Base-by-base conservation (phyloP, 164 flowering plant species). In the Stephania yunnanensis region DNA sequence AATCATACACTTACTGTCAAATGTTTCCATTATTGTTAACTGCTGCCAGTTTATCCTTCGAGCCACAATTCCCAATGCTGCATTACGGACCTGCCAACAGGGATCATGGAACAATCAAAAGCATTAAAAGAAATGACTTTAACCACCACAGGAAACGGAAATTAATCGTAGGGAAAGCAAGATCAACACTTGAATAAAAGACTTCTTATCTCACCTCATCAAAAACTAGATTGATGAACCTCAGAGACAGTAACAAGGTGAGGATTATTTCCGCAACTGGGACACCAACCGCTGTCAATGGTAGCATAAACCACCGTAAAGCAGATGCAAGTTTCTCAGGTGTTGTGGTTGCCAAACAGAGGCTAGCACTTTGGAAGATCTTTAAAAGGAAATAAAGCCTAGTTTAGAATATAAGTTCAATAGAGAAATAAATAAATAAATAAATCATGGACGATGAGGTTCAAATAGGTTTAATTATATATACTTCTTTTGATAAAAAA, bases 361-460 rank as follows among this genome's bases (percentile, higher is more conserved):
- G 94, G 79, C 94, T 93, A 11, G 98, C 91, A 87, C 98, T 94
- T 92, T 93, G 99, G 74, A 95, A 92, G 73, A 95, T 84, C 99
- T 95, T 81, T 52, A 70, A 87, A 61, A 15, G 72, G 72, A 81
- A 77, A 82, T 31, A 74, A 65, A 71, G 72, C 5, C 46, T 77
- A 78, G 22, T 75, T 81, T 73, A 78, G 68, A 76, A 78, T 58
- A 22, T 42, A 73, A 71, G 65, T 46, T 78, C 76, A 50, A 78
- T 10, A 55, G n/a, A n/a, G n/a, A 46, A 76, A 29, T 20, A 73
- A 71, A 65, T 1, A 64, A 13, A 52, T 25, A 46, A 70, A 15
- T n/a, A 58, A 58, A 15, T n/a, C 64, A 58, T 4, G 55, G 19
- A 58, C 3, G 1, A 58, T 58, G 20, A 58, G 64, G n/a, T 58